Evolutionary conservation across 345 rosid genomes (phyloP).

Genomic region (Hirschfeldia incana): DNA sequence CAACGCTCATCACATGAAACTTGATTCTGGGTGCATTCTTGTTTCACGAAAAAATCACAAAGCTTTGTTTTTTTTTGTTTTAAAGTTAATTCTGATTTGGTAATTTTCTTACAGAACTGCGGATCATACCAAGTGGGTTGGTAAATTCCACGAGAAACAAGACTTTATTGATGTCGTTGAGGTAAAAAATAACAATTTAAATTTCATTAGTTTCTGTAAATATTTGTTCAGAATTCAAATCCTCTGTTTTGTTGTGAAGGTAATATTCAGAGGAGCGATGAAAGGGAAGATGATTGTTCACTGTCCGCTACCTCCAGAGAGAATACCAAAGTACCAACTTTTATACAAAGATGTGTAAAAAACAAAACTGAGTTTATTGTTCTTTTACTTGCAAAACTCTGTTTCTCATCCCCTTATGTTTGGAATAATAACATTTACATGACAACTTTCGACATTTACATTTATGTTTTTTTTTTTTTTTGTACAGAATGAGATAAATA

Average conservation of each 20-base stretch:
- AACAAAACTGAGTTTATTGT: neutral
- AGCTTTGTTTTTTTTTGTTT: neutral
- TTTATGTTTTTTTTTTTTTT: neutral
- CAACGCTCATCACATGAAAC: slow-evolving; percentile 93
- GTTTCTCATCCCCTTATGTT: neutral
- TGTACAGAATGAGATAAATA: slow-evolving; percentile 25
- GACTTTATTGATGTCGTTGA: slow-evolving; percentile 62
- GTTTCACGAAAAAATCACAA: neutral
- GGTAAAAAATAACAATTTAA: slow-evolving; percentile 41
- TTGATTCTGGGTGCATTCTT: slow-evolving; percentile 77
- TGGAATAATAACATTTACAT: neutral
- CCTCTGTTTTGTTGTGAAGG: slow-evolving; percentile 41
- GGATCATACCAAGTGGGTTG: slow-evolving; percentile 91
- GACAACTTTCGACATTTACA: neutral
- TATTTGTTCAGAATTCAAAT: neutral
- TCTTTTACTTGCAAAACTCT: neutral
- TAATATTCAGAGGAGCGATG: slow-evolving; percentile 90
- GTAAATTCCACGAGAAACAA: slow-evolving; percentile 69
- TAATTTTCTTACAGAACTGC: slow-evolving; percentile 60
- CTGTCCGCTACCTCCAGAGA: slow-evolving; percentile 78
- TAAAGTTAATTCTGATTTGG: neutral
- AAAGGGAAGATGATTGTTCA: slow-evolving; percentile 84
- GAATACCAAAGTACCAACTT: slow-evolving; percentile 78
- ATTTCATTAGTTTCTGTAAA: neutral
- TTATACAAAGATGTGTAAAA: slow-evolving; percentile 66